Conservation (phyloP, 208 protist species). For the Phytomonas francai region DNA sequence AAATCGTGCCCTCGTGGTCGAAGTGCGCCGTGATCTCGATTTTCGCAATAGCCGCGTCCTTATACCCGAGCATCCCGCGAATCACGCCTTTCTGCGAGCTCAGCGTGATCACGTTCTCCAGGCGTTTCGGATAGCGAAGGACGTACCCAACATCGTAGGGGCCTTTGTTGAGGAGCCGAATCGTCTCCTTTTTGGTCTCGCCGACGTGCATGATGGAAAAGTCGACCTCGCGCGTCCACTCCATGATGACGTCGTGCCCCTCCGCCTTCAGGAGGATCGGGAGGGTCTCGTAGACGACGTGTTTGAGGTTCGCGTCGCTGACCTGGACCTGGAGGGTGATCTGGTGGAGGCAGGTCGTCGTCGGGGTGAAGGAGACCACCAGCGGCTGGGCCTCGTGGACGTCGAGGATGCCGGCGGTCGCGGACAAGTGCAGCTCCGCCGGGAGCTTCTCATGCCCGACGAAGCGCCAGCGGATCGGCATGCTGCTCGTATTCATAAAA, state of each 20-base stretch:
- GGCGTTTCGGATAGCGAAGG: conserved; percentile 63
- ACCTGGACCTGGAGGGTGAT: conserved; percentile 53
- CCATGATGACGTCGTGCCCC: conserved; percentile 88
- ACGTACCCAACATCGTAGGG: conserved; percentile 92
- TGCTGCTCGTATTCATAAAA: conserved; percentile 63
- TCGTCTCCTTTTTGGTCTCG: conserved; percentile 60
- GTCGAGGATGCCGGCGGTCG: conserved; percentile 55
- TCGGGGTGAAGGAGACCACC: conserved; percentile 57
- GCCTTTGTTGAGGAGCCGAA: conserved; percentile 90
- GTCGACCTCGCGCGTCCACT: conserved; percentile 86
- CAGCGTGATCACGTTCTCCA: conserved; percentile 64
- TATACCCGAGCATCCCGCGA: conserved; percentile 77
- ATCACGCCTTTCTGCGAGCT: conserved; percentile 51
- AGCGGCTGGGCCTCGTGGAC: conserved; percentile 48
- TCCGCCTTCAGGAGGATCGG: conserved; percentile 83
- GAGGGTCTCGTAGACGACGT: conserved; percentile 56
- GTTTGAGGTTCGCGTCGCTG: conserved; percentile 27
- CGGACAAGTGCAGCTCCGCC: conserved; percentile 61
- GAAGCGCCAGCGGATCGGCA: conserved; percentile 78
- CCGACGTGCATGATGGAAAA: conserved; percentile 88
- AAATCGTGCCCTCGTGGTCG: conserved; percentile 75
- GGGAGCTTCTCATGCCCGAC: conserved; percentile 51
- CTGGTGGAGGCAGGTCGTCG: conserved; percentile 65
- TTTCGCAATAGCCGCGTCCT: conserved; percentile 75
- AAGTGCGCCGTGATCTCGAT: conserved; percentile 72